A percentile compares a stretch with the other conserved stretches of the same genome.
phyloP scores from a whole-genome alignment of 1,284 basidiomycete species.

The Ganoderma multipileum region DNA sequence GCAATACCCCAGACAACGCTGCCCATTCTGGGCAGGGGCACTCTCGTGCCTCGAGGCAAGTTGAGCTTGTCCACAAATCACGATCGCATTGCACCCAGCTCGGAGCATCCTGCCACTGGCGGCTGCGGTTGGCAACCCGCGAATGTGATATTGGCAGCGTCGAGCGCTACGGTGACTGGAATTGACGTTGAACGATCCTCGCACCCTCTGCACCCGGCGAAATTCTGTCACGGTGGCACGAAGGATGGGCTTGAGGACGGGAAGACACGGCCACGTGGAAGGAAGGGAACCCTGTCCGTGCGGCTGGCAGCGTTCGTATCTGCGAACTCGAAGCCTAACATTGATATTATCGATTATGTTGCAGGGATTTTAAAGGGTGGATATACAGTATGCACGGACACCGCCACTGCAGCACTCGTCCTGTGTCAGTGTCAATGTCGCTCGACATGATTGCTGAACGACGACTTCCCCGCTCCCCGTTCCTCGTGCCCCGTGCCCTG shows the following conservation, averaged over 20 bases:
- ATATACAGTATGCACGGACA: slow-evolving; percentile 17
- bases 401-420: slow-evolving; percentile 8
- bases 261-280: slow-evolving; percentile 2
- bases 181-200: not conserved
- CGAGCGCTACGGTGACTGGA: not conserved
- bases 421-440: not conserved
- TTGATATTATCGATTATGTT: not conserved
- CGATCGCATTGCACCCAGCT: not conserved
- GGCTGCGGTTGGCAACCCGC: not conserved
- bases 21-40: not conserved
- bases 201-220: not conserved
- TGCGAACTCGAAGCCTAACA: not conserved
- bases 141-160: not conserved
- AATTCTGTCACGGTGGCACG: not conserved
- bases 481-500: not conserved
- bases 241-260: not conserved
- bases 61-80: not conserved
- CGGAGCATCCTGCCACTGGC: not conserved
- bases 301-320: not conserved
- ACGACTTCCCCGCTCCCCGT: not conserved
- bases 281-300: not conserved
- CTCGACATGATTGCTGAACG: not conserved
- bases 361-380: slow-evolving; percentile 4
- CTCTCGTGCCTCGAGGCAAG: not conserved
- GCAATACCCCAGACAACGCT: not conserved